Base-by-base conservation (phyloP, 2,329 filamentous ascomycete species). In the Pseudocercospora crystallina region DNA sequence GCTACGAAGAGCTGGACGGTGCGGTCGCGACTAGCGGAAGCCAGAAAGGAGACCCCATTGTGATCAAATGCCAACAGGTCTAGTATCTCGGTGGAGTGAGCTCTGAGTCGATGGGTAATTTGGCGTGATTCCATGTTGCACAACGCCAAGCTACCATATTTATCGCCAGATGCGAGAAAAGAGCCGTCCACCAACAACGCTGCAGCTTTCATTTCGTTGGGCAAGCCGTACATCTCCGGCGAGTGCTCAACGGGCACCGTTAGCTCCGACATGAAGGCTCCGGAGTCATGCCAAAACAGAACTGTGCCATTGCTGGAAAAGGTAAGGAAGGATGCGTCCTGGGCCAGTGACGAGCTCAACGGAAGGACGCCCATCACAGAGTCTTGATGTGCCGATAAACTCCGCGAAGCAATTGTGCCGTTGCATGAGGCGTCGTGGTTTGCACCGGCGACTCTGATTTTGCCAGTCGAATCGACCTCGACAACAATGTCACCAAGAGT, bases 1-100 rank as follows among this genome's bases (percentile, higher is more conserved):
- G 95, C 86, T 2, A 71, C 72, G 66, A 96, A 97, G n/a, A 99
- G 74, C 68, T 99, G 94, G 1, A 92, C 82, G n/a, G 87, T 96
- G 43, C 94, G 85, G 70, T 99, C 94, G 58, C 94, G 81, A 32
- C 90, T 89, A 65, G 87, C 91, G 9, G 86, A 90, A 13, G 89
- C 92, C 60, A 97, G 77, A 39, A 96, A 75, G 32, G 83, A 80
- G 40, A 74, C 77, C 1, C 79, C 75, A 1, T 80, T 76, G 38
- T 78, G 77, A 60, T 89, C 82, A 61, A 84, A 83, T 4, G 95
- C 77, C 14, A 85, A 82, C 59, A 97, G 86, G 61, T 87, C 87
- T 34, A 89, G 89, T 56, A 95, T 87, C 63, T 96, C 90, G 7
- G 84, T 85, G 5, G 87, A 82, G 67, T 99, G 94, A 26, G 91